phyloP scores from a whole-genome alignment of 768 basidiomycete species.

The Sistotremastrum niveocremeum region DNA sequence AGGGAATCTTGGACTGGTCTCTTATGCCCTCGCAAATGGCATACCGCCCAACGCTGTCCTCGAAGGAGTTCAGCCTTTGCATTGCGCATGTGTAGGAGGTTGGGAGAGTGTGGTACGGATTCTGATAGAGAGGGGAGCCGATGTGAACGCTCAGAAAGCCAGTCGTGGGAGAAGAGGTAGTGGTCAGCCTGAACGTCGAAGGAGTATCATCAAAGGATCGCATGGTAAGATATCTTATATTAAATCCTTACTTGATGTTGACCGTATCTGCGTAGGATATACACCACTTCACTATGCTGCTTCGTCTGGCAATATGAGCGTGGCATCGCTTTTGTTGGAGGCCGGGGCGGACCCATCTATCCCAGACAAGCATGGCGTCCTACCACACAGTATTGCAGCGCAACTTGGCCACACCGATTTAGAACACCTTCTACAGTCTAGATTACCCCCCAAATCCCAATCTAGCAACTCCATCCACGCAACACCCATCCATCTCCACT shows the following conservation, averaged over 20 bases:
- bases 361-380: slow-evolving; percentile 84
- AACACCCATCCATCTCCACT: slow-evolving; percentile 6
- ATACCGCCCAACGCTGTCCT: slow-evolving; percentile 95
- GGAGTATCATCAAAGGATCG: too few relatives aligned
- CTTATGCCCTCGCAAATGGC: slow-evolving; percentile 85
- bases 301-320: slow-evolving; percentile 77
- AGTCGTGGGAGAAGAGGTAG: too few relatives aligned
- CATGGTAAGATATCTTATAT: neutral
- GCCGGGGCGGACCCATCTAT: slow-evolving; percentile 73
- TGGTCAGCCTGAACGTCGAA: too few relatives aligned
- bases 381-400: slow-evolving; percentile 71
- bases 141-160: slow-evolving; percentile 75
- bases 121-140: slow-evolving; percentile 88
- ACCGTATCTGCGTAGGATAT: slow-evolving; percentile 35
- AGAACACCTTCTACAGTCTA: slow-evolving; percentile 40
- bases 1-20: slow-evolving; percentile 86
- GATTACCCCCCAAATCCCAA: slow-evolving; percentile 14
- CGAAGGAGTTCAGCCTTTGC: slow-evolving; percentile 92
- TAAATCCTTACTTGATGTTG: neutral
- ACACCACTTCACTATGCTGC: slow-evolving; percentile 96
- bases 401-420: slow-evolving; percentile 72
- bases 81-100: slow-evolving; percentile 88
- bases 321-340: slow-evolving; percentile 68
- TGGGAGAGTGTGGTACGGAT: slow-evolving; percentile 78
- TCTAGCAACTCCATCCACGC: slow-evolving; percentile 12